Evolutionary conservation across 352 stramenopile species (phyloP), one percentile per base, ranked within the genome.

Genomic region (Peronosclerospora sorghi): DNA sequence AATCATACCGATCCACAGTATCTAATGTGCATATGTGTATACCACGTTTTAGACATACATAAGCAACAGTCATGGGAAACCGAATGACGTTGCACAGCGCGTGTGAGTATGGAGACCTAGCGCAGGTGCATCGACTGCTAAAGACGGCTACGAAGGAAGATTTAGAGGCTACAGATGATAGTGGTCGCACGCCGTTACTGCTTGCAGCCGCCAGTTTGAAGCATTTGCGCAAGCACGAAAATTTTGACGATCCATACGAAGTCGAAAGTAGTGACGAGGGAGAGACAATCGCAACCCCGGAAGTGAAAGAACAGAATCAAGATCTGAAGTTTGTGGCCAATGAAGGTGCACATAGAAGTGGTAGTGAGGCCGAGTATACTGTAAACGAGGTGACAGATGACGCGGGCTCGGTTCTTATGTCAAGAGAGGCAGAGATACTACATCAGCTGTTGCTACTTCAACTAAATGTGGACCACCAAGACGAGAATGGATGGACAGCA

Each of bases 401-500:
- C 51, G 50, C 60, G 9, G 72, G 59, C 35, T 46, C 84, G 35
- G 73, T 83, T 35, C 66, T 70, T 23, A 55, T 86, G 17, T 59
- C 73, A 15, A 83, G 78, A 24, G 68, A 83, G 40, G 65, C 68
- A 17, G 78, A 88, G 50, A 86, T 92, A 38, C 48, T 92, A 43
- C 66, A 84, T 32, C 29, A 89, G 36, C 56, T 92, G 30, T 59
- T 92, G 30, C 57, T 79, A 36, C 67, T 71, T 24, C 58, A 76
- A 27, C 77, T 83, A 14, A 86, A 92, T 36, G 48, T 92, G 29
- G 65, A 88, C 54, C 80, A 92, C 38, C 68, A 68, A 27, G 80
- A 92, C 32, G 80, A 92, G 41, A 86, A 89, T 40, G 71, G 75
- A 13, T 87, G 80, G 77, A 90, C 80, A 8, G 77, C 77, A 28